These are phyloP conservation scores for Lecanicillium sp. DNA, from an alignment of 2,329 filamentous ascomycete species.

Conservation along the genomic window DNA sequence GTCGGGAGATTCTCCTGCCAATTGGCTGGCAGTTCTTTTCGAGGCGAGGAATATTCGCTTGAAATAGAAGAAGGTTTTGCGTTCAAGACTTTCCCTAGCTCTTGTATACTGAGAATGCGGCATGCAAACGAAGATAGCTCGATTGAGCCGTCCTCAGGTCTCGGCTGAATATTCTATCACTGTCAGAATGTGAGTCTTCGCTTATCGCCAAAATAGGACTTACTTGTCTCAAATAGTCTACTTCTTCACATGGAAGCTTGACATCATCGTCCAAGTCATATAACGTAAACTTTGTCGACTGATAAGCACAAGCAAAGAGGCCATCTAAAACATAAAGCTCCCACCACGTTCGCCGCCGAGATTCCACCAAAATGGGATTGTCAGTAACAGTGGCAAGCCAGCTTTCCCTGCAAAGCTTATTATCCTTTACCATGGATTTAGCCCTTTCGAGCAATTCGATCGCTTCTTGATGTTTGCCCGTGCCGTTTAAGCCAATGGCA, in stretches of 20 bases:
- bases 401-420: constrained; percentile 9
- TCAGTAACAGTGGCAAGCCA: too few species aligned
- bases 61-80: too few species aligned
- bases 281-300: background rate
- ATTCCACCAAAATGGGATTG: constrained; percentile 63
- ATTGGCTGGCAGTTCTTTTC: constrained; percentile 1
- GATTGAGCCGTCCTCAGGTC: too few species aligned
- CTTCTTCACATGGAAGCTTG: constrained; percentile 5
- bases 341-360: constrained; percentile 78
- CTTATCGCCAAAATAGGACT: background rate
- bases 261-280: background rate
- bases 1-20: constrained; percentile 4
- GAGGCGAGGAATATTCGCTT: too few species aligned
- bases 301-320: constrained; percentile 53
- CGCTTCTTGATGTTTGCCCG: constrained; percentile 1
- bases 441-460: background rate
- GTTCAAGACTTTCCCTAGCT: constrained; percentile 2
- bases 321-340: constrained; percentile 62
- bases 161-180: too few species aligned
- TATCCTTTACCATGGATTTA: background rate
- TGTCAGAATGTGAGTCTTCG: too few species aligned
- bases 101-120: constrained; percentile 3
- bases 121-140: constrained; percentile 4
- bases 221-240: constrained; percentile 1
- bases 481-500: constrained; percentile 1